A percentile compares a stretch with the other conserved stretches of the same genome.
Conservation (phyloP, 345 rosid genomes). For the Pugionium cornutum region DNA sequence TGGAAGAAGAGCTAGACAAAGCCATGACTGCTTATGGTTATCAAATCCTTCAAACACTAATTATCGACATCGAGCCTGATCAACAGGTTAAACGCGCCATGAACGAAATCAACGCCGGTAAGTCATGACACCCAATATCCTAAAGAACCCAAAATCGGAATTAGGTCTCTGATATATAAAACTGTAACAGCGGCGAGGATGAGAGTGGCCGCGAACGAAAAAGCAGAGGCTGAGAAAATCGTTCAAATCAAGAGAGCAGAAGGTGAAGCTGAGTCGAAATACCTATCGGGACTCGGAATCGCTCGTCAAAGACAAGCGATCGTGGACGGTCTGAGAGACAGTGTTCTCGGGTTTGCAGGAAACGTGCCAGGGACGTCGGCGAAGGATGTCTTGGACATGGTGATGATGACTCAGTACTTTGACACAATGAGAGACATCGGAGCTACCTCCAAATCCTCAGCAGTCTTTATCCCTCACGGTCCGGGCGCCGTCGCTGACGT, state of each 20-base stretch:
- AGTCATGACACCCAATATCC: too few species aligned
- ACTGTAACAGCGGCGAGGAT: constrained; percentile 49
- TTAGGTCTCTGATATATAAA: too few species aligned
- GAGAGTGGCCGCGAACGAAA: constrained; percentile 56
- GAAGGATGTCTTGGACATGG: constrained; percentile 44
- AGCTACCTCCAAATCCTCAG: constrained; percentile 36
- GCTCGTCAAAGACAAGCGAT: constrained; percentile 62
- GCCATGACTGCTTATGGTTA: constrained; percentile 61
- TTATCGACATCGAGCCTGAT: constrained; percentile 60
- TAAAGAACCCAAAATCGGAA: too few species aligned
- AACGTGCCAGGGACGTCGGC: constrained; percentile 57
- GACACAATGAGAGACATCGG: constrained; percentile 49
- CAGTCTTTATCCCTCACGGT: constrained; percentile 47
- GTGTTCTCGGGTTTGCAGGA: constrained; percentile 56
- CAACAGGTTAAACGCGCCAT: constrained; percentile 58
- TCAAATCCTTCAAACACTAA: constrained; percentile 58
- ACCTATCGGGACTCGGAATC: constrained; percentile 54
- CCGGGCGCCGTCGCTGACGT: constrained; percentile 45
- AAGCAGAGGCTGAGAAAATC: constrained; percentile 63
- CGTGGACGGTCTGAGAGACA: constrained; percentile 60
- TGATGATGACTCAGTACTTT: constrained; percentile 47
- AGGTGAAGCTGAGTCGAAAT: constrained; percentile 58
- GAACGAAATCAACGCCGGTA: constrained; percentile 52
- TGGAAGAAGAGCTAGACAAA: constrained; percentile 62
- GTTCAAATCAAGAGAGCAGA: constrained; percentile 60